phyloP scores from a whole-genome alignment of 2,329 filamentous ascomycete genomes.

The Hypoxylon sp. region DNA sequence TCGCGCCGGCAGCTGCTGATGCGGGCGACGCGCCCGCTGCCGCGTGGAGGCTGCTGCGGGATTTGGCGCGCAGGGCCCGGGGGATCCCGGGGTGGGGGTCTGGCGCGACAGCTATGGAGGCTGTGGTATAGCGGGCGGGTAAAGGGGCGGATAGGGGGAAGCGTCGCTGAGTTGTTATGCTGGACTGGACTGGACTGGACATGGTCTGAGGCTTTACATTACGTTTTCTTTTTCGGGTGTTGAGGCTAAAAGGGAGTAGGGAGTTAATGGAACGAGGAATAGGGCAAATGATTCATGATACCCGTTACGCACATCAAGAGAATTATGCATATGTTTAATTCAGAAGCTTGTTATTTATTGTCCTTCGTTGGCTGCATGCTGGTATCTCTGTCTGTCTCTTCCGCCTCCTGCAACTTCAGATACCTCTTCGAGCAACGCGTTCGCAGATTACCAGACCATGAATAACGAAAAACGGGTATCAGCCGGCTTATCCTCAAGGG shows the following conservation, averaged over 20 bases:
- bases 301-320: constrained; percentile 2
- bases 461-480: background rate
- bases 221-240: no score
- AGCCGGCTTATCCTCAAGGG: background rate
- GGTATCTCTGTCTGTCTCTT: constrained; percentile 1
- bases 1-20: constrained; percentile 32
- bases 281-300: no score
- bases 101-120: constrained; percentile 1
- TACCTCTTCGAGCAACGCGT: background rate
- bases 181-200: no score
- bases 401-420: background rate
- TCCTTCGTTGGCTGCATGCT: background rate
- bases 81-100: constrained; percentile 15
- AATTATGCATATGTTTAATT: background rate
- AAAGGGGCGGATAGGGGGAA: background rate
- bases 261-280: background rate
- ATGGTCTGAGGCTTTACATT: no score
- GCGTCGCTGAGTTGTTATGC: background rate
- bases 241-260: no score
- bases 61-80: constrained; percentile 20
- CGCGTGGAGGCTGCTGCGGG: constrained; percentile 31
- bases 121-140: background rate
- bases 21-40: constrained; percentile 13
- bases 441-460: background rate
- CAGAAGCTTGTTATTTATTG: background rate